A percentile compares a stretch with the other conserved stretches of the same genome.
phyloP scores from a whole-genome alignment of 768 basidiomycete genomes.

The Trametes maxima region DNA sequence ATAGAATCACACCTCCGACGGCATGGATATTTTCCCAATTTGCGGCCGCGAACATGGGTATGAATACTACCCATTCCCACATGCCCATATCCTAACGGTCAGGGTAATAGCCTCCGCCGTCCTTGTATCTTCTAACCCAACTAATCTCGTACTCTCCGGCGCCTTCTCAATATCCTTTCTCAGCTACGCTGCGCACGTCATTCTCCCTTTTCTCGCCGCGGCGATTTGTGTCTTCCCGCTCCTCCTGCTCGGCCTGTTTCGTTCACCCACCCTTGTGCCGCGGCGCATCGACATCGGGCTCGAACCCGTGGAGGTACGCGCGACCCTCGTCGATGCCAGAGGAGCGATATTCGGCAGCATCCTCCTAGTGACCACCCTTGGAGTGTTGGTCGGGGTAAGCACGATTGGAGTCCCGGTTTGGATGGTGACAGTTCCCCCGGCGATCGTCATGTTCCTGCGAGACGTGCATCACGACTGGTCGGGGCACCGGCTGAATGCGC shows the following conservation, averaged over 20 bases:
- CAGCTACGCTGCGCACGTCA: conserved; percentile 80
- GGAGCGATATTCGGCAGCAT: conserved; percentile 76
- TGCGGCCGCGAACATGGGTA: conserved; percentile 74
- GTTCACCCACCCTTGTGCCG: conserved; percentile 38
- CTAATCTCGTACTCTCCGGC: conserved; percentile 91
- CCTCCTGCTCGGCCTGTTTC: conserved; percentile 59
- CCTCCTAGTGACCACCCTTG: conserved; percentile 66
- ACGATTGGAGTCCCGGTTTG: conserved; percentile 80
- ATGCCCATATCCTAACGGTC: background rate
- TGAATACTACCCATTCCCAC: background rate
- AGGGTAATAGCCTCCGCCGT: conserved; percentile 46
- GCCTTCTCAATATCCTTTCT: conserved; percentile 80
- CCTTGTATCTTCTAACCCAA: conserved; percentile 87
- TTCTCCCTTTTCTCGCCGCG: conserved; percentile 75
- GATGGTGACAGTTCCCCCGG: conserved; percentile 84
- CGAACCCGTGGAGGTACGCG: conserved; percentile 42
- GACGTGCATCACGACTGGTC: conserved; percentile 52
- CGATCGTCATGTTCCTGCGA: conserved; percentile 65
- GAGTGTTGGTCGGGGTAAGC: conserved; percentile 75
- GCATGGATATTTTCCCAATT: conserved; percentile 80
- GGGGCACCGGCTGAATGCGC: background rate
- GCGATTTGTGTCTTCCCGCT: conserved; percentile 61
- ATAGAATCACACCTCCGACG: conserved; percentile 43
- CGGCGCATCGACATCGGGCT: conserved; percentile 27
- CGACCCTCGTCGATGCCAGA: conserved; percentile 69